These are phyloP conservation scores for Neoscytalidium dimidiatum DNA, from an alignment of 2,329 filamentous ascomycete genomes.

Conservation along the genomic window DNA sequence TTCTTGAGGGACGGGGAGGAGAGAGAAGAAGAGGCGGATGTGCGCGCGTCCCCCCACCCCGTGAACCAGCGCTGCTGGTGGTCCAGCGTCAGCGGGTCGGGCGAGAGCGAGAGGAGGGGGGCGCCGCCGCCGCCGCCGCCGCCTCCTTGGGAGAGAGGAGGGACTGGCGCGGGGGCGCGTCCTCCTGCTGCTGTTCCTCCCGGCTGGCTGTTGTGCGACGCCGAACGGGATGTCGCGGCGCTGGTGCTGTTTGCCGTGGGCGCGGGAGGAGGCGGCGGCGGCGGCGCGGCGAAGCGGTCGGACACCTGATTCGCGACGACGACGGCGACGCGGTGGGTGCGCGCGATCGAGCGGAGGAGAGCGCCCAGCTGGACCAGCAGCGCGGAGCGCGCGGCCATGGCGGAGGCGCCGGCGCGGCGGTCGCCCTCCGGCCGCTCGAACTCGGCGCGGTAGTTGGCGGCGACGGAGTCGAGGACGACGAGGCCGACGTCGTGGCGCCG, in stretches of 20 bases:
- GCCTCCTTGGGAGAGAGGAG: neutral
- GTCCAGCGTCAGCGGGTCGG: constrained; percentile 69
- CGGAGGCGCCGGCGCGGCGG: constrained; percentile 28
- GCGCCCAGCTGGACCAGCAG: constrained; percentile 78
- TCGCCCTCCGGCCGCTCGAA: constrained; percentile 62
- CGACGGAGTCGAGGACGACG: constrained; percentile 85
- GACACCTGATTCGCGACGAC: constrained; percentile 96
- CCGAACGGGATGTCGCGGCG: constrained; percentile 28
- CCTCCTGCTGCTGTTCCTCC: constrained; percentile 12
- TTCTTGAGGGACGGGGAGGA: constrained; percentile 63
- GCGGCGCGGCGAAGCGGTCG: constrained; percentile 68
- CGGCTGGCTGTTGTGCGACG: constrained; percentile 27
- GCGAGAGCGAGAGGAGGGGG: constrained; percentile 34
- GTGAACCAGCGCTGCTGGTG: constrained; percentile 96
- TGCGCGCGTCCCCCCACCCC: constrained; percentile 65
- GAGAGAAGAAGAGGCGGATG: constrained; percentile 23
- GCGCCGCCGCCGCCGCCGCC: constrained; percentile 32
- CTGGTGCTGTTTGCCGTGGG: constrained; percentile 10
- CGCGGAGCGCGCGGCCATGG: constrained; percentile 73
- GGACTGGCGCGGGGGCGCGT: constrained; percentile 19
- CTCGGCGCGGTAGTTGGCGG: constrained; percentile 93
- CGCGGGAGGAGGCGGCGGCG: constrained; percentile 13
- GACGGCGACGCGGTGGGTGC: constrained; percentile 73
- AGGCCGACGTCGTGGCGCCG: constrained; percentile 75
- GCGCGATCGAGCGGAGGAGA: constrained; percentile 74